Percentiles rank a stretch among this genome's conserved stretches.
phyloP scores from a whole-genome alignment of 768 basidiomycete species.

The Podaxis rugospora region DNA sequence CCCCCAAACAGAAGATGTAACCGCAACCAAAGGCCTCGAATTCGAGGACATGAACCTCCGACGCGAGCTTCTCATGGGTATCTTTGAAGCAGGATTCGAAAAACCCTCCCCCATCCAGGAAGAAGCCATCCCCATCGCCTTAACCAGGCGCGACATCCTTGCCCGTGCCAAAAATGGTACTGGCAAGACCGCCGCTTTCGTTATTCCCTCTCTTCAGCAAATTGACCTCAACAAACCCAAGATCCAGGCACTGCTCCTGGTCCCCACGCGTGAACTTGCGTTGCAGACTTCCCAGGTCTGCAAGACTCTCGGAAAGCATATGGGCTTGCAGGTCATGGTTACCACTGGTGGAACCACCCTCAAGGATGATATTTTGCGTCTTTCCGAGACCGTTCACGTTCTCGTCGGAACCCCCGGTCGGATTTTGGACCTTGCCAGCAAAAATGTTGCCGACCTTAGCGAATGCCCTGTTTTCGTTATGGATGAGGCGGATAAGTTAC shows the following conservation, averaged over 20 bases:
- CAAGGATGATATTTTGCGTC: conserved; percentile 94
- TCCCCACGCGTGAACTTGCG: conserved; percentile 97
- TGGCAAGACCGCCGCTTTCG: conserved; percentile 98
- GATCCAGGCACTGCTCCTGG: conserved; percentile 95
- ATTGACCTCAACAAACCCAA: conserved; percentile 79
- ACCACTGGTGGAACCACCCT: conserved; percentile 98
- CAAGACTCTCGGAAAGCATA: conserved; percentile 94
- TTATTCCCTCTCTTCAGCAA: conserved; percentile 94
- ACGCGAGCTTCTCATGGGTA: conserved; percentile 97
- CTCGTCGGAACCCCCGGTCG: conserved; percentile 97
- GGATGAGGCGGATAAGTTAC: conserved; percentile 99
- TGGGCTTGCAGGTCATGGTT: conserved; percentile 96
- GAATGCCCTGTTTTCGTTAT: conserved; percentile 97
- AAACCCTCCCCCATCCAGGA: conserved; percentile 98
- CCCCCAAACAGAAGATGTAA: conserved; percentile 97
- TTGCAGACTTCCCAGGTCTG: conserved; percentile 99
- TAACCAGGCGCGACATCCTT: conserved; percentile 90
- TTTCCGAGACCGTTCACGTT: conserved; percentile 88
- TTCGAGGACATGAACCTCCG: conserved; percentile 94
- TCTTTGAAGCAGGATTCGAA: conserved; percentile 98
- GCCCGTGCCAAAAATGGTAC: conserved; percentile 97
- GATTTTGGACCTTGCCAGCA: conserved; percentile 91
- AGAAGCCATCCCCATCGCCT: conserved; percentile 94
- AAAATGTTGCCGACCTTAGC: conserved; percentile 89
- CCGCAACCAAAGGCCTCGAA: conserved; percentile 87